Conservation (phyloP, 371 early-diverging fungal genomes). For the Lichtheimia ramosa region DNA sequence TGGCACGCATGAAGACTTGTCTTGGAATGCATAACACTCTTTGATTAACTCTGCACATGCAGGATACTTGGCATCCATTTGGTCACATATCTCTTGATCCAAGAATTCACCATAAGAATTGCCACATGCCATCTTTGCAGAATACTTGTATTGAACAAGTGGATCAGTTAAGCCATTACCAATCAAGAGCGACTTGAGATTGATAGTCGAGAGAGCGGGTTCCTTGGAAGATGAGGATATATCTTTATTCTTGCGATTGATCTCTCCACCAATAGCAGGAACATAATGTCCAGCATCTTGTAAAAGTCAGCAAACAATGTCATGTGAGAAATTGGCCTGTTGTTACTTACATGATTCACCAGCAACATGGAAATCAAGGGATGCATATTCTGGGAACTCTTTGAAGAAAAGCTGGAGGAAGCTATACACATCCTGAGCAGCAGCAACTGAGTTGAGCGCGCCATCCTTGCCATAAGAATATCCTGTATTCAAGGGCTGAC, state of each 20-base stretch:
- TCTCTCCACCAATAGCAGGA: slow-evolving; percentile 74
- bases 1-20: slow-evolving; percentile 75
- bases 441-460: slow-evolving; percentile 55
- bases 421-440: slow-evolving; percentile 74
- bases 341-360: slow-evolving; percentile 47
- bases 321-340: background rate
- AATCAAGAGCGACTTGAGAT: slow-evolving; percentile 77
- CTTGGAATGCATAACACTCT: slow-evolving; percentile 79
- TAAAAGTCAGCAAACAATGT: background rate
- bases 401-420: slow-evolving; percentile 70
- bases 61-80: slow-evolving; percentile 73
- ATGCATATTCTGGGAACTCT: slow-evolving; percentile 55
- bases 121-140: slow-evolving; percentile 85
- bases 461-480: slow-evolving; percentile 66
- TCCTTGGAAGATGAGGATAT: background rate
- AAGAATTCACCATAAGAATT: slow-evolving; percentile 79
- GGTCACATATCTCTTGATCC: slow-evolving; percentile 59
- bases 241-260: slow-evolving; percentile 33
- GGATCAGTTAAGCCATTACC: slow-evolving; percentile 95
- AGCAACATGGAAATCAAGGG: slow-evolving; percentile 63
- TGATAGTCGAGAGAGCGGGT: slow-evolving; percentile 49
- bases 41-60: slow-evolving; percentile 80
- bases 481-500: slow-evolving; percentile 72
- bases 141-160: slow-evolving; percentile 86
- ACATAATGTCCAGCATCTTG: slow-evolving; percentile 79